A percentile compares a stretch with the other conserved stretches of the same genome.
These are phyloP conservation scores for Coemansia sp. DNA, from an alignment of 192 early-diverging fungal species.

Conservation along the genomic window DNA sequence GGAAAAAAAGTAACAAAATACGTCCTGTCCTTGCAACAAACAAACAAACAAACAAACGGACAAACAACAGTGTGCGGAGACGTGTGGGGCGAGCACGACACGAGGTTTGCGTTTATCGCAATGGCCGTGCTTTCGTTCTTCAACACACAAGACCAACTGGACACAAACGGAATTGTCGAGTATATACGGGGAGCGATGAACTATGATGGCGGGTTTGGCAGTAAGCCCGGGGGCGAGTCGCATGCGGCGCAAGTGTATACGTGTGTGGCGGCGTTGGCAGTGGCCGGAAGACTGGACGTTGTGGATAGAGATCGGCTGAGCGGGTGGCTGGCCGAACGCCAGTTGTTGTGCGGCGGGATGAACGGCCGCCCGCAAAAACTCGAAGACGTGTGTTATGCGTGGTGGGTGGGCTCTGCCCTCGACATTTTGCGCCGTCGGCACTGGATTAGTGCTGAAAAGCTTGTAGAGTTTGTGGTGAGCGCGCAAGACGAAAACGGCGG, in stretches of 20 bases:
- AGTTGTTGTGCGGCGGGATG: constrained; percentile 87
- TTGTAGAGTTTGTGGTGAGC: constrained; percentile 76
- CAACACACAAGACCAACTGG: constrained; percentile 63
- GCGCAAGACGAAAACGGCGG: constrained; percentile 91
- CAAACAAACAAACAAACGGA: constrained; percentile 55
- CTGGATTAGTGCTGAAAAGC: constrained; percentile 81
- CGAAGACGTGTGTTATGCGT: constrained; percentile 97
- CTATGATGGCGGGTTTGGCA: constrained; percentile 97
- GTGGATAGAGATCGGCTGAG: constrained; percentile 82
- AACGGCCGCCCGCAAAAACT: constrained; percentile 97
- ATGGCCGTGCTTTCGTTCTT: constrained; percentile 79
- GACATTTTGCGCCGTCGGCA: constrained; percentile 74
- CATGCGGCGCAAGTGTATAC: constrained; percentile 94
- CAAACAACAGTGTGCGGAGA: constrained; percentile 87
- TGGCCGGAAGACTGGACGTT: constrained; percentile 72
- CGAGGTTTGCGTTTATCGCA: constrained; percentile 87
- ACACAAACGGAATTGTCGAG: constrained; percentile 66
- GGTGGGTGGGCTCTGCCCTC: constrained; percentile 95
- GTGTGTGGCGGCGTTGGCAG: constrained; percentile 85
- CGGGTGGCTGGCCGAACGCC: constrained; percentile 93
- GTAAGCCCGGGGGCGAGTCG: constrained; percentile 82
- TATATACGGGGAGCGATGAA: constrained; percentile 82
- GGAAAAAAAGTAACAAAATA: constrained; percentile 64
- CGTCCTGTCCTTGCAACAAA: constrained; percentile 67
- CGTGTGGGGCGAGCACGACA: constrained; percentile 91